Evolutionary conservation across 192 early-diverging fungal genomes (phyloP).

Genomic region (Linnemannia schmuckeri): DNA sequence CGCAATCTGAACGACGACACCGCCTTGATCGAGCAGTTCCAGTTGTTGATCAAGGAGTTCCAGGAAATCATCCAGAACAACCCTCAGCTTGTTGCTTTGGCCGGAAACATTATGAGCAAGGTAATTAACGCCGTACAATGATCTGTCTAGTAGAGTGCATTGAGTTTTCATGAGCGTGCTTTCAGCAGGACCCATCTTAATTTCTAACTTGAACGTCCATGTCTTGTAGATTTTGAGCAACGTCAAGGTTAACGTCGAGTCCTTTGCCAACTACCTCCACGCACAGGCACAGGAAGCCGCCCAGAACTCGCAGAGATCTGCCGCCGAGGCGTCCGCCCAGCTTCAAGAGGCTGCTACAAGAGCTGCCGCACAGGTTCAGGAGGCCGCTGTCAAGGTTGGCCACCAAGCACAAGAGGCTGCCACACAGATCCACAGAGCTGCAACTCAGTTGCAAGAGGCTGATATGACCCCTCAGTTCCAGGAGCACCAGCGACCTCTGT

Average conservation of each 20-base stretch:
- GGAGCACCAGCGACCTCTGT: conserved; percentile 6
- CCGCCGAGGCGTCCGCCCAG: conserved; percentile 18
- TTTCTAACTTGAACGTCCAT: background rate
- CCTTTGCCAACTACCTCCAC: conserved; percentile 36
- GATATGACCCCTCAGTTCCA: background rate
- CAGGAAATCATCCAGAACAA: conserved; percentile 49
- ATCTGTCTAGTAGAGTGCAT: background rate
- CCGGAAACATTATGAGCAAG: conserved; percentile 43
- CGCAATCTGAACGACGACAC: conserved; percentile 2
- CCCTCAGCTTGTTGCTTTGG: conserved; percentile 38
- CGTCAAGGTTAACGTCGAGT: conserved; percentile 49
- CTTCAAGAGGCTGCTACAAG: conserved; percentile 21
- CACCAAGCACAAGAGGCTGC: background rate
- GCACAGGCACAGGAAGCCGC: conserved; percentile 29
- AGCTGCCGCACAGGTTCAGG: conserved; percentile 16
- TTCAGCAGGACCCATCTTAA: background rate
- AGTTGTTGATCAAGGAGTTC: conserved; percentile 47
- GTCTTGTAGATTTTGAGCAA: conserved; percentile 42
- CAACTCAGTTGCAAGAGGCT: background rate
- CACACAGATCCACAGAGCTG: background rate
- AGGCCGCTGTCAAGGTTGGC: background rate
- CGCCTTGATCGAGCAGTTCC: conserved; percentile 54
- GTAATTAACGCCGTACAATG: background rate
- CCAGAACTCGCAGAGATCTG: conserved; percentile 33
- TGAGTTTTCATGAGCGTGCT: background rate